These are phyloP conservation scores for Marvania coccoides DNA, from an alignment of 139 green algal genomes.

Conservation along the genomic window DNA sequence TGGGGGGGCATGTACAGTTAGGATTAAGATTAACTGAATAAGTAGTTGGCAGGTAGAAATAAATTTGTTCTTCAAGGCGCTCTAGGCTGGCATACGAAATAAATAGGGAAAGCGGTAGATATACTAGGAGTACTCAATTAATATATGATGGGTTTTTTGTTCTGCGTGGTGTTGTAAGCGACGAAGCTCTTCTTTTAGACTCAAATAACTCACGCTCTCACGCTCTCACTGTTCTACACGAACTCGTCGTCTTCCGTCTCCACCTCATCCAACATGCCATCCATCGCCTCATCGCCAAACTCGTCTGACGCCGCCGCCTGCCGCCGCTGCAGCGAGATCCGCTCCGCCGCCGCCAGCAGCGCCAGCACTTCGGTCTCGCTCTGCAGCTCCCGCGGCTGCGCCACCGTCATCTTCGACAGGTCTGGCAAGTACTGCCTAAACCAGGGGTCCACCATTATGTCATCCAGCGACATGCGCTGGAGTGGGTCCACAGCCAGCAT, in stretches of 20 bases:
- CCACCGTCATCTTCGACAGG: constrained; percentile 19
- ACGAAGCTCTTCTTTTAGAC: no score
- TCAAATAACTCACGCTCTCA: no score
- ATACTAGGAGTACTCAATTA: no score
- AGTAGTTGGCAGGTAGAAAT: no score
- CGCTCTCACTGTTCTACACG: no score
- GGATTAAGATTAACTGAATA: no score
- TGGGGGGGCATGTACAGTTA: no score
- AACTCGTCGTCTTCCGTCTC: neutral
- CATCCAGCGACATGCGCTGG: constrained; percentile 43
- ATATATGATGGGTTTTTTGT: no score
- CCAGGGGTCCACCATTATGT: constrained; percentile 51
- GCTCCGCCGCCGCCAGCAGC: constrained; percentile 1
- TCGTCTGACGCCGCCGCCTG: neutral
- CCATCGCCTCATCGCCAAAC: constrained; percentile 10
- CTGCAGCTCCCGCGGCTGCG: constrained; percentile 8
- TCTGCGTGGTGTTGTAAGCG: no score
- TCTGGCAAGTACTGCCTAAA: constrained; percentile 33
- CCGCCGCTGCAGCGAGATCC: neutral
- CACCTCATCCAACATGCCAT: constrained; percentile 19
- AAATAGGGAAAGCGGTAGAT: no score
- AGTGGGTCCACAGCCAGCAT: constrained; percentile 58
- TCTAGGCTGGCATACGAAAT: no score
- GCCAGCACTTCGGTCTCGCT: constrained; percentile 9
- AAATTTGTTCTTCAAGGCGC: no score